phyloP scores from a whole-genome alignment of 108 stramenopile species.

The Cyclotella cryptica region DNA sequence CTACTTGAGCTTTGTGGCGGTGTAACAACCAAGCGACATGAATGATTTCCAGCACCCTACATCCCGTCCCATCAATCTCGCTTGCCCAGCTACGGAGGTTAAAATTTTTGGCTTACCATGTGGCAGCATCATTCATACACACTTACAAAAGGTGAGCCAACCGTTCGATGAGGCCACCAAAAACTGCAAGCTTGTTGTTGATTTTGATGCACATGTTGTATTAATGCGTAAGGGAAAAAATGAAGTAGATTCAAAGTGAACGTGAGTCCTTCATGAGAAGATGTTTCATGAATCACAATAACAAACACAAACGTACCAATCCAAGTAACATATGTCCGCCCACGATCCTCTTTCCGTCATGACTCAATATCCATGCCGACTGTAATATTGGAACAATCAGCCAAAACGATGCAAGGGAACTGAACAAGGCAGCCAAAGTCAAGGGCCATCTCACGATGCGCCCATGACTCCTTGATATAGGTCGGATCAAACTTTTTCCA shows the following conservation, averaged over 20 bases:
- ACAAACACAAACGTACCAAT: conserved; percentile 22
- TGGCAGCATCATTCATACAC: conserved; percentile 58
- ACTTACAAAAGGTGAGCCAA: conserved; percentile 61
- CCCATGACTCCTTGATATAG: conserved; percentile 68
- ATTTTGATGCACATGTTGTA: not conserved
- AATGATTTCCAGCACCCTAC: conserved; percentile 77
- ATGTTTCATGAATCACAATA: not conserved
- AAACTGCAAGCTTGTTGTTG: conserved; percentile 54
- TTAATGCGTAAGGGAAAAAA: no score
- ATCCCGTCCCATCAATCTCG: conserved; percentile 65
- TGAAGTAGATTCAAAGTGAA: not conserved
- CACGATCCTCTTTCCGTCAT: conserved; percentile 59
- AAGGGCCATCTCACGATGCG: conserved; percentile 11
- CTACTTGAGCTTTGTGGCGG: no score
- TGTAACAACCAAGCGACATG: conserved; percentile 34
- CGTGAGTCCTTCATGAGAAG: not conserved
- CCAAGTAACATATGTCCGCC: conserved; percentile 64
- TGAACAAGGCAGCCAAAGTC: conserved; percentile 49
- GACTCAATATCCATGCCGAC: conserved; percentile 66
- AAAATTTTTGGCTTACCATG: conserved; percentile 66
- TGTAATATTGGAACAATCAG: conserved; percentile 74
- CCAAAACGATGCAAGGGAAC: conserved; percentile 69
- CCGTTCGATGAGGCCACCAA: conserved; percentile 70
- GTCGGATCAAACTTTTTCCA: conserved; percentile 69
- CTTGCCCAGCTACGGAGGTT: conserved; percentile 72